Base-by-base conservation (phyloP, 331 rosid species). In the Rhamnella rubrinervis region DNA sequence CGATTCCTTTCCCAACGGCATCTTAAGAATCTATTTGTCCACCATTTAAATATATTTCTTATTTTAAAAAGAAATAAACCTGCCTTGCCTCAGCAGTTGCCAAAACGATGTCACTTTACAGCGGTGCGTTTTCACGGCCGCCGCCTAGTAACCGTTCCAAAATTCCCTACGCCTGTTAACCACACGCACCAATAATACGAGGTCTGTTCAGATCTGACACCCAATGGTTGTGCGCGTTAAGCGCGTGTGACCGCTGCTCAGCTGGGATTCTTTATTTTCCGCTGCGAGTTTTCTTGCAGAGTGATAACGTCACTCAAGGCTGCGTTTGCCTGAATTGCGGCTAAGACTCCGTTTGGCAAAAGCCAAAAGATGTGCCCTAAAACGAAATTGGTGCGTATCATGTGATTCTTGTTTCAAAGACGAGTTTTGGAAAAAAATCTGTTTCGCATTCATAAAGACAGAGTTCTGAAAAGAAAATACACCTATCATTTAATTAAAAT, bases 321-420 rank as follows among this genome's bases (percentile, higher is more conserved):
- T 38, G 65, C 5, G 41, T 55, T 31, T 16, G 55, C 35, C 67
- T 37, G 57, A 25, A 59, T 69, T 79, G 83, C 69, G 73, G 79
- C 70, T 64, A 52, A 41, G 70, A 52, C 73, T 52, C 7, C 56
- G 70, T 74, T 70, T 74, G 66, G 37, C 20, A 19, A 18, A 28
- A 58, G 8, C 62, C 37, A 58, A 26, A 40, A 44, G 49, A 16
- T 14, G 13, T 8, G 9, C 13, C 49, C 13, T 14, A 44, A 44
- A 44, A 44, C 49, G 49, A 14, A 14, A 44, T 44, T 44, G 1
- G 16, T 15, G 49, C 11, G 49, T 53, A 20, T 9, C 7, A 9
- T 53, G 8, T n/a, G 58, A 7, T 53, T 18, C 12, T 52, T 6
- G 2, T 14, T 31, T 31, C 4, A 3, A 31, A 31, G 4, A 31